Conservation (phyloP, 345 rosid genomes). For the Trapa incisa region DNA sequence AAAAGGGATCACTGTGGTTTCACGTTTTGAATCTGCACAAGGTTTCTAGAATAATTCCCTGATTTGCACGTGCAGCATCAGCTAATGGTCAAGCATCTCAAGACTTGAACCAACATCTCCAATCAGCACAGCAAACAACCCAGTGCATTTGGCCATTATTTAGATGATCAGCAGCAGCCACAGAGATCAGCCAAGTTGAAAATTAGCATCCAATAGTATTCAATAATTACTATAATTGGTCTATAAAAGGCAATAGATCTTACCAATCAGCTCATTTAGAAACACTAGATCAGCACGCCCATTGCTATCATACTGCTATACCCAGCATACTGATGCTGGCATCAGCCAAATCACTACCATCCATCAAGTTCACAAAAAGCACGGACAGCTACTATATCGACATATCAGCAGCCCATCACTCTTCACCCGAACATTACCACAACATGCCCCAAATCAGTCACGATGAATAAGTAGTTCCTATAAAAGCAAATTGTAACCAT, state of each 20-base stretch:
- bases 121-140: conserved; percentile 8
- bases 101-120: conserved; percentile 4
- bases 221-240: conserved; percentile 6
- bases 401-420: conserved; percentile 11
- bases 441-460: conserved; percentile 5
- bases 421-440: conserved; percentile 11
- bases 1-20: conserved; percentile 5
- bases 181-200: conserved; percentile 4
- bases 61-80: conserved; percentile 4
- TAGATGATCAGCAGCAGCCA: conserved; percentile 6
- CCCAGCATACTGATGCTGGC: conserved; percentile 5
- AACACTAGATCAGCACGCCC: background rate
- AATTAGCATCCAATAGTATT: conserved; percentile 4
- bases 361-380: conserved; percentile 9
- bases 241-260: conserved; percentile 8
- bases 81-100: conserved; percentile 9
- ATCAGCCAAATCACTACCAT: conserved; percentile 12
- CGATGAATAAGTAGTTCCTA: conserved; percentile 2
- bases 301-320: conserved; percentile 11
- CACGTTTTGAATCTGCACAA: conserved; percentile 2
- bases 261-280: conserved; percentile 9
- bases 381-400: conserved; percentile 14
- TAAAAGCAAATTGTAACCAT: conserved; percentile 3
- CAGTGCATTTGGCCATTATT: background rate
- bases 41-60: background rate